Conservation (phyloP, 2,329 filamentous ascomycete genomes). For the Orbilia quercus region DNA sequence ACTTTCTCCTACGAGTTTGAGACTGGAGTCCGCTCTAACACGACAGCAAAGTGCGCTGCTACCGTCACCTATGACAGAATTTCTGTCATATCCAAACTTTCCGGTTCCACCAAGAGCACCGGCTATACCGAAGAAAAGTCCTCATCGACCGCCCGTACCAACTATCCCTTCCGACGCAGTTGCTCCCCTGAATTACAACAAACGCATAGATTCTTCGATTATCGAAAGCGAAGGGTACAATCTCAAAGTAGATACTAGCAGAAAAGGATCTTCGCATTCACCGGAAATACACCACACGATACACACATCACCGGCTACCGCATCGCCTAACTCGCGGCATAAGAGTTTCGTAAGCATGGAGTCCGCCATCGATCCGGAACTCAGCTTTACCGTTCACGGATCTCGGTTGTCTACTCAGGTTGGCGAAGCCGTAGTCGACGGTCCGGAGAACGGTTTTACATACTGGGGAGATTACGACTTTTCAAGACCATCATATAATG, state of each 20-base stretch:
- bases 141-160: background rate
- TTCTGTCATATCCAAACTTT: constrained; percentile 19
- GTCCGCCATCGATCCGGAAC: constrained; percentile 51
- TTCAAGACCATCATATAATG: constrained; percentile 21
- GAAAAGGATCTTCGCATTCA: constrained; percentile 6
- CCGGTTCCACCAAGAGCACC: constrained; percentile 1
- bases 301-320: constrained; percentile 27
- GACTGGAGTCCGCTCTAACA: constrained; percentile 9
- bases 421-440: constrained; percentile 12
- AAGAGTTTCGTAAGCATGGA: constrained; percentile 50
- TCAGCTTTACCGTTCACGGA: constrained; percentile 37
- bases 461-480: constrained; percentile 34
- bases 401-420: constrained; percentile 40
- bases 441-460: constrained; percentile 26
- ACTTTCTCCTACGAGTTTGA: constrained; percentile 1
- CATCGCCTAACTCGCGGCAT: constrained; percentile 30
- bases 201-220: background rate
- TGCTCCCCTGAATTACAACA: constrained; percentile 1
- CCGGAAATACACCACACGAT: constrained; percentile 20
- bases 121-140: constrained; percentile 7
- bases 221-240: background rate
- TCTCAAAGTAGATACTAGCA: constrained; percentile 16
- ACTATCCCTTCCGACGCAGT: constrained; percentile 1
- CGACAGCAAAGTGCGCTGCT: constrained; percentile 42
- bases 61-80: constrained; percentile 43